A percentile compares a stretch with the other conserved stretches of the same genome.
phyloP scores from a whole-genome alignment of 768 basidiomycete species.

The Terana coerulea region DNA sequence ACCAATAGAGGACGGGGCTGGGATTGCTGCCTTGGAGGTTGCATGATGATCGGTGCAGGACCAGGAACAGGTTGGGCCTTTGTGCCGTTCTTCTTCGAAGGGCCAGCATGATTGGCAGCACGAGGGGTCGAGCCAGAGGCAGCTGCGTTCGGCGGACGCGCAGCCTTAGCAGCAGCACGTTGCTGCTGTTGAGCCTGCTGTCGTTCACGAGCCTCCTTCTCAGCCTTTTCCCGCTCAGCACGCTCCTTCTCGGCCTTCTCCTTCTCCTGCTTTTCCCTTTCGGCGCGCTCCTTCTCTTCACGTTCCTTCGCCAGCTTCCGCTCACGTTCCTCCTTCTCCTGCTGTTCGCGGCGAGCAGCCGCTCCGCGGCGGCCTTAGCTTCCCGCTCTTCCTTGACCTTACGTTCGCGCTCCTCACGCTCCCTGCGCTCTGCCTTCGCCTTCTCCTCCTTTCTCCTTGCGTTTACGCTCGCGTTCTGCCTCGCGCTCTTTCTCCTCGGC shows the following conservation, averaged over 20 bases:
- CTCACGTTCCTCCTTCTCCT: slow-evolving; percentile 65
- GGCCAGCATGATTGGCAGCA: slow-evolving; percentile 41
- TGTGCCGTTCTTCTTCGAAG: slow-evolving; percentile 60
- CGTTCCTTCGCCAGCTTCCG: slow-evolving; percentile 63
- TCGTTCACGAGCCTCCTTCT: slow-evolving; percentile 31
- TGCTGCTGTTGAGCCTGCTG: slow-evolving; percentile 40
- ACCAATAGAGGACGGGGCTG: slow-evolving; percentile 30
- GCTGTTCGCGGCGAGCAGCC: slow-evolving; percentile 41
- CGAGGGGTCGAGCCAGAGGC: slow-evolving; percentile 47
- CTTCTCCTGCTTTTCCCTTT: slow-evolving; percentile 26
- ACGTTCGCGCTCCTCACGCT: slow-evolving; percentile 62
- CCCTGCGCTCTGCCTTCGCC: slow-evolving; percentile 43
- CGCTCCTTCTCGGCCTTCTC: slow-evolving; percentile 26
- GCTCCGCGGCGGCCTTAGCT: slow-evolving; percentile 47
- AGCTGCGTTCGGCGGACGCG: slow-evolving; percentile 45
- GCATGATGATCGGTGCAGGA: slow-evolving; percentile 24
- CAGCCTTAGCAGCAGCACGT: slow-evolving; percentile 43
- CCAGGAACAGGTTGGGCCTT: slow-evolving; percentile 36
- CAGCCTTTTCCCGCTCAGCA: slow-evolving; percentile 26
- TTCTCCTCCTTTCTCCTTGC: slow-evolving; percentile 73
- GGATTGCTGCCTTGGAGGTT: slow-evolving; percentile 34
- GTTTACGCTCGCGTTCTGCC: slow-evolving; percentile 69
- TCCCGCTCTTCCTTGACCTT: slow-evolving; percentile 64
- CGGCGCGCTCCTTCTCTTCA: slow-evolving; percentile 29
- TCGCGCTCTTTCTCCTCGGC: slow-evolving; percentile 81